These are phyloP conservation scores for Eucalyptus curtisii DNA, from an alignment of 345 rosid genomes.

Conservation along the genomic window DNA sequence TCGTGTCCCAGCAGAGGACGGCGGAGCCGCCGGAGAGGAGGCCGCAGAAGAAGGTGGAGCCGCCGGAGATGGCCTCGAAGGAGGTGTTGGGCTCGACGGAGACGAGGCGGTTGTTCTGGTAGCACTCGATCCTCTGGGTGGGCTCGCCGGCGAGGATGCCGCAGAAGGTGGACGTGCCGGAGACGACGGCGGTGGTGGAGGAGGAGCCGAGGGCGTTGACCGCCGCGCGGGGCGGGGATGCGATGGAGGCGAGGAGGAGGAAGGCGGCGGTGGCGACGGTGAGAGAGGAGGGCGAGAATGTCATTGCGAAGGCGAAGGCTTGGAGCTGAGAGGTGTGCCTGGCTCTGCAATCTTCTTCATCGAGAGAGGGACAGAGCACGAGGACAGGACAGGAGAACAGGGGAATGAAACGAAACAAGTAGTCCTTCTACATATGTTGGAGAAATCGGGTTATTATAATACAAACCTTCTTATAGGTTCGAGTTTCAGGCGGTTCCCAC, in stretches of 20 bases:
- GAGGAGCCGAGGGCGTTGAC: constrained; percentile 34
- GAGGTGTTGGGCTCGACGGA: constrained; percentile 22
- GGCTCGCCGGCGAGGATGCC: constrained; percentile 32
- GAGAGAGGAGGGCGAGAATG: not conserved
- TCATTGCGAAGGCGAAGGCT: not conserved
- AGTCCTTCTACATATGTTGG: not conserved
- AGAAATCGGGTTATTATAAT: not conserved
- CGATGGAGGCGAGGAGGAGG: not conserved
- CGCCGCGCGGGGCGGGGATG: not conserved
- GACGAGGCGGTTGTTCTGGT: constrained; percentile 13
- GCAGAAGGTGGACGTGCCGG: constrained; percentile 19
- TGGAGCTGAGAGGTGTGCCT: not conserved
- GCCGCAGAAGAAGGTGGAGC: constrained; percentile 35
- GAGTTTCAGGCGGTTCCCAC: not conserved
- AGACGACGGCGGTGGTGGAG: constrained; percentile 25
- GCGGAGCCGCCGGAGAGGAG: constrained; percentile 35
- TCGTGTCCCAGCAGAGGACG: constrained; percentile 41
- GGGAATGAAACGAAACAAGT: not conserved
- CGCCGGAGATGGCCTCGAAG: constrained; percentile 43
- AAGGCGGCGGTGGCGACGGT: not conserved
- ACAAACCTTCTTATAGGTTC: not conserved
- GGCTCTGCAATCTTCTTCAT: not conserved
- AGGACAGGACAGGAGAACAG: not conserved
- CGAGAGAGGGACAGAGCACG: not conserved
- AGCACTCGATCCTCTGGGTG: constrained; percentile 31